Evolutionary conservation across 495 filamentous ascomycete species (phyloP), one percentile per base, ranked within the genome.

Genomic region (Geopyxis carbonaria): DNA sequence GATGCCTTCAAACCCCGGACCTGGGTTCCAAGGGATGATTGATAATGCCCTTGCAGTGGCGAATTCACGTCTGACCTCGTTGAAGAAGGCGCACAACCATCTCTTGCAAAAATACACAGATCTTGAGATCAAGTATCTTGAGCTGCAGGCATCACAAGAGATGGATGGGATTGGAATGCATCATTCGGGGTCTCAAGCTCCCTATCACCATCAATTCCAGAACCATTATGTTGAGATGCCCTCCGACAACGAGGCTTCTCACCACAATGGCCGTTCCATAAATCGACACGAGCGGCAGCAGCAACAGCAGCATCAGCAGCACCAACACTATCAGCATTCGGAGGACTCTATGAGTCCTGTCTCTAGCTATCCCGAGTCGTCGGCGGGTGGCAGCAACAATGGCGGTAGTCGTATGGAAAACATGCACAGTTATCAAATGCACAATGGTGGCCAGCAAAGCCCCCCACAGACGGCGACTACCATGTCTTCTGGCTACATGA

Each of bases 31-130:
- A 36, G 50, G 50, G 18, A 62, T 70, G 55, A 51, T 72, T 9
- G 67, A 72, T 34, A 57, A 45, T 10, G 67, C 67, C 11, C 46
- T 70, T 30, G 55, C 59, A 29, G 56, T 56, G 14, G 59, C 53
- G 25, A 60, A 64, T 23, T 47, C 54, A 11, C 62, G 64, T 22
- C 48, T 69, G 29, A 45, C 50, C 3, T 58, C 66, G 25, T 41
- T 72, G 13, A 61, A 67, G 36, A 64, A 61, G 40, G 51, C 54
- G 1, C 56, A 65, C 40, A 48, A 50, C 23, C 50, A 51, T 15
- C 51, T 65, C 7, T 45, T 63, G 13, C 36, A 46, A n/a, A 52
- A 51, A 22, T 65, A 57, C 50, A 56, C 48, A 8, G 47, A 56
- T 6, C 38, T 65, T 2, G 50, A 65, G 22, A 47, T 53, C 15